Conservation (phyloP, 805 yeast genomes). For the Hemisphaericaspora nanyangensis region DNA sequence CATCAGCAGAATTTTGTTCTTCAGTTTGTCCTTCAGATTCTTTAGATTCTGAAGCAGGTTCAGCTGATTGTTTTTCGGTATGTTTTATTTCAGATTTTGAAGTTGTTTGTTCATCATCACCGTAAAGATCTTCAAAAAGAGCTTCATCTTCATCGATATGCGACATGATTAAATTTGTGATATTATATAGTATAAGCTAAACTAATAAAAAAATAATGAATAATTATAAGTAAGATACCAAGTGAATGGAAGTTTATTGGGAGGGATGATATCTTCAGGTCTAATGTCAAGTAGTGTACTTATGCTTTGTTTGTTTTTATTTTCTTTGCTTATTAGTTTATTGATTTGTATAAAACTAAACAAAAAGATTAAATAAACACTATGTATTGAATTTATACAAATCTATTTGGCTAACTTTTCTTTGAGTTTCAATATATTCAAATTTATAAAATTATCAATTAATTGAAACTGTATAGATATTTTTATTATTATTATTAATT, state of each 20-base stretch:
- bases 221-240: neutral
- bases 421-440: neutral
- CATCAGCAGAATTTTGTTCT: neutral
- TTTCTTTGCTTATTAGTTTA: neutral
- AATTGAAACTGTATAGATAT: no score
- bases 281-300: no score
- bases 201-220: neutral
- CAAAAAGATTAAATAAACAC: conserved; percentile 5
- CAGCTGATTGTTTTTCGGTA: conserved; percentile 14
- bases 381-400: conserved; percentile 1
- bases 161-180: conserved; percentile 22
- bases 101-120: conserved; percentile 9
- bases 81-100: conserved; percentile 5
- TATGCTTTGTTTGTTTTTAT: neutral
- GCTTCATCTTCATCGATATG: conserved; percentile 87
- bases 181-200: neutral
- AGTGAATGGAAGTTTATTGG: no score
- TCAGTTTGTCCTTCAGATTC: neutral
- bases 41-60: conserved; percentile 10
- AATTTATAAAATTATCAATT: no score
- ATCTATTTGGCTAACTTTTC: neutral
- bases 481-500: no score
- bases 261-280: no score
- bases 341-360: conserved; percentile 2
- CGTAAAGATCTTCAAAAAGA: conserved; percentile 86